Base-by-base conservation (phyloP, 768 basidiomycete species). In the Termitomyces sp. region DNA sequence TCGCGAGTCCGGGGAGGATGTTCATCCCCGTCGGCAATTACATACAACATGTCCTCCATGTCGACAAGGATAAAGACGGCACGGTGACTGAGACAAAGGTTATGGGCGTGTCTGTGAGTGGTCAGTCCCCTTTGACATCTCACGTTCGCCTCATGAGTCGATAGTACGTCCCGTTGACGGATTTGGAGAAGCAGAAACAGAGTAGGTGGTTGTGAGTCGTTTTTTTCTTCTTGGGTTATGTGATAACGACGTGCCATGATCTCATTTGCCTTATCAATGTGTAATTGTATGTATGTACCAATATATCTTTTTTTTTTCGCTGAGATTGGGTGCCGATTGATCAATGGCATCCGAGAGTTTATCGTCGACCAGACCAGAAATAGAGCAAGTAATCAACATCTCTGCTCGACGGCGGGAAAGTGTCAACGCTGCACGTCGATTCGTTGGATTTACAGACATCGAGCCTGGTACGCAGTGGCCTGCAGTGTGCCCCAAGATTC, bases 21-120 rank as follows among this genome's bases (percentile, higher is more conserved):
- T 95, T 98, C 75, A 92, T 98, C 55, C 95, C 95, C 2, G 88
- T 98, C 14, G 95, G 95, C 3, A 79, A 75, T 1, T 66, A 71
- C 14, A 64, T 63, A 14, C 86, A 90, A 60, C 73, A 82, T 65
- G 84, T 97, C 55, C 77, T 84, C 66, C 85, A 91, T 61, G 75
- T 96, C 14, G 92, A 95, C 67, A 97, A 96, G 69, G 86, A 88
- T 58, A 76, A 60, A 36, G 60, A 85, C 0, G 95, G 95, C 0
- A 77, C 77, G 5, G 80, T 97, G 1, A 84, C 79, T 0, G 71
- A 82, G 72, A 82, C 76, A 59, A 73, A 81, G 56, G 74, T 96
- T 2, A 93, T 97, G 79, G 88, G 82, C 26, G 95, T 96, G n/a
- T 76, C 79, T 66, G 94, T 95, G 46, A 69, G 89, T 75, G 14